Evolutionary conservation across 805 yeast species (phyloP).

Genomic region (Lachancea meyersii): DNA sequence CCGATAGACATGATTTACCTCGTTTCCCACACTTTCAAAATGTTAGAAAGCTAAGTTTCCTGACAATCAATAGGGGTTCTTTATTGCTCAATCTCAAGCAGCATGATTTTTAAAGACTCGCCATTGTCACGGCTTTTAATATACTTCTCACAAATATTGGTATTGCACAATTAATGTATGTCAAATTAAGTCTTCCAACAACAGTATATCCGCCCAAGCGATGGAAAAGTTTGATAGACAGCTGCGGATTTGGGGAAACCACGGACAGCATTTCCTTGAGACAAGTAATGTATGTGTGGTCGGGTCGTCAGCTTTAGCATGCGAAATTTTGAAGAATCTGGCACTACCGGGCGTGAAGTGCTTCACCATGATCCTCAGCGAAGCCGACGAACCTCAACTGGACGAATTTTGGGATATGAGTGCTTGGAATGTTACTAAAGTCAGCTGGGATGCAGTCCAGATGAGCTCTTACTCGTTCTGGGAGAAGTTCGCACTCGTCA

Average conservation of each 20-base stretch:
- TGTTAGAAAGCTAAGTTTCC: too few species aligned
- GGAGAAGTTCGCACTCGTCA: conserved; percentile 45
- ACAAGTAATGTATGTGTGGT: conserved; percentile 55
- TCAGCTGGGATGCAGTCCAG: conserved; percentile 1
- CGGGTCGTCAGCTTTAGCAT: conserved; percentile 49
- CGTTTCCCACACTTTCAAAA: too few species aligned
- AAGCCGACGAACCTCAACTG: background rate
- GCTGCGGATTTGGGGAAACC: conserved; percentile 74
- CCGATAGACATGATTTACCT: too few species aligned
- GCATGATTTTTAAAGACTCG: too few species aligned
- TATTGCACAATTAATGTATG: background rate
- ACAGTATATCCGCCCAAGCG: too few species aligned
- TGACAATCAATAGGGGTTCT: too few species aligned
- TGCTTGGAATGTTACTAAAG: background rate
- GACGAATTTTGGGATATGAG: background rate
- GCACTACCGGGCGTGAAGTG: conserved; percentile 69
- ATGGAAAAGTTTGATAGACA: conserved; percentile 68
- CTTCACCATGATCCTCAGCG: conserved; percentile 44
- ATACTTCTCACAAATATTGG: too few species aligned
- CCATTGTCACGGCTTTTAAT: too few species aligned
- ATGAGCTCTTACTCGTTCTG: conserved; percentile 30
- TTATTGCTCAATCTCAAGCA: too few species aligned
- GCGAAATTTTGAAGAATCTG: conserved; percentile 72
- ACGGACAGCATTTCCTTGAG: conserved; percentile 63
- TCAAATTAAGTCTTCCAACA: too few species aligned